These are phyloP conservation scores for Artomyces pyxidatus DNA, from an alignment of 768 basidiomycete genomes.

Conservation along the genomic window DNA sequence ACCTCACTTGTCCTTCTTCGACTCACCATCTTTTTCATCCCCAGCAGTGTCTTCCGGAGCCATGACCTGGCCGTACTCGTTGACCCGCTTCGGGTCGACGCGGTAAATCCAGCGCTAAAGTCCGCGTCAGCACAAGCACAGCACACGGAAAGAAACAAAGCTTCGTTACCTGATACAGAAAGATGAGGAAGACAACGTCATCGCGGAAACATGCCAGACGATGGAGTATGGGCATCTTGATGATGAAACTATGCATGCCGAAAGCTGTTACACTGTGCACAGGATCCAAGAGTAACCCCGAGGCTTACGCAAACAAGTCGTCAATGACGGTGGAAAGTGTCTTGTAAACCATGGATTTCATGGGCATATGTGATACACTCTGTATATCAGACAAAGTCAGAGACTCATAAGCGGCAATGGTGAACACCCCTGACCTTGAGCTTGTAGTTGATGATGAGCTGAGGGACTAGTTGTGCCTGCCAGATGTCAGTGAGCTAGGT, in stretches of 20 bases:
- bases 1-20: constrained; percentile 28
- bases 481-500: too few species aligned
- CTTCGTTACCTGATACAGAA: constrained; percentile 77
- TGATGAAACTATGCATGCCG: constrained; percentile 61
- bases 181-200: constrained; percentile 85
- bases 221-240: constrained; percentile 95
- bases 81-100: constrained; percentile 87
- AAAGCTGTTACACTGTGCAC: constrained; percentile 5
- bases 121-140: constrained; percentile 13
- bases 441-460: constrained; percentile 95
- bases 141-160: not conserved
- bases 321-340: constrained; percentile 85
- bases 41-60: constrained; percentile 34
- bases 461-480: constrained; percentile 79
- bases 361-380: constrained; percentile 97
- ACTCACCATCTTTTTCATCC: constrained; percentile 20
- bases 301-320: constrained; percentile 79
- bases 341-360: constrained; percentile 98
- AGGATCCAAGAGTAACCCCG: constrained; percentile 6
- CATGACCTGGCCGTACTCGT: constrained; percentile 92
- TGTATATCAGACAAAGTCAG: constrained; percentile 23
- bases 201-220: constrained; percentile 87
- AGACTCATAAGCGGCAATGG: not conserved
- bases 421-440: constrained; percentile 57
- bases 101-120: constrained; percentile 93